These are phyloP conservation scores for Cunninghamia lanceolata DNA, from an alignment of 75 land plant species.

Conservation along the genomic window DNA sequence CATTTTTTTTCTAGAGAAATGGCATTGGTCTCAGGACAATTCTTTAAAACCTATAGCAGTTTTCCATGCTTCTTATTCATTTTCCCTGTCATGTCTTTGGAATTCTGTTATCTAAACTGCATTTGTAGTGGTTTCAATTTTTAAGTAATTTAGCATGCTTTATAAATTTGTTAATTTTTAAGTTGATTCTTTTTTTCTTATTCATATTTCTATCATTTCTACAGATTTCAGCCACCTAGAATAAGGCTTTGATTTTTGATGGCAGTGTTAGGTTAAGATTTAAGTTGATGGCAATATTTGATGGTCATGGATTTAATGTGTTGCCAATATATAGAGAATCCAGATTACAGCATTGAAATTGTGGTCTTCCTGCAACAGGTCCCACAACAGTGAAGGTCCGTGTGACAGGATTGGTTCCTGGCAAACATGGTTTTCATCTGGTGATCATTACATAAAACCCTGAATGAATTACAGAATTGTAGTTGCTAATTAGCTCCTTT, in stretches of 20 bases:
- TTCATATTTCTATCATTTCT: neutral
- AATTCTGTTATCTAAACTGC: neutral
- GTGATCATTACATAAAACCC: conserved; percentile 25
- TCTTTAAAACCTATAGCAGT: no score
- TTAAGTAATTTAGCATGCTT: no score
- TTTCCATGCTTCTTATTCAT: neutral
- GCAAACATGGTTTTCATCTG: conserved; percentile 87
- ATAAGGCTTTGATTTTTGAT: no score
- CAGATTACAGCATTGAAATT: neutral
- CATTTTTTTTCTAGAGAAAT: no score
- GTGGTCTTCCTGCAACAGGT: conserved; percentile 34
- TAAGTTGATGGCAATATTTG: no score
- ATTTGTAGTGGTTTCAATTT: no score
- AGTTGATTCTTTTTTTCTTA: neutral
- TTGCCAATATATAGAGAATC: neutral
- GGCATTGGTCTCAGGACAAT: no score
- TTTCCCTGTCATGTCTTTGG: neutral
- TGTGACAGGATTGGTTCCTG: conserved; percentile 80
- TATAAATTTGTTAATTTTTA: no score
- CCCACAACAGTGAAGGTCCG: conserved; percentile 83
- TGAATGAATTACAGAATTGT: neutral
- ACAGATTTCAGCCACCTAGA: neutral
- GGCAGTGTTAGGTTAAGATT: no score
- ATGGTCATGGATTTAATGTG: neutral
- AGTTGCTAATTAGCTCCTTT: neutral